Evolutionary conservation across 2,329 filamentous ascomycete genomes (phyloP), one percentile per base, ranked within the genome.

Genomic region (Ophiocordyceps robertsii): DNA sequence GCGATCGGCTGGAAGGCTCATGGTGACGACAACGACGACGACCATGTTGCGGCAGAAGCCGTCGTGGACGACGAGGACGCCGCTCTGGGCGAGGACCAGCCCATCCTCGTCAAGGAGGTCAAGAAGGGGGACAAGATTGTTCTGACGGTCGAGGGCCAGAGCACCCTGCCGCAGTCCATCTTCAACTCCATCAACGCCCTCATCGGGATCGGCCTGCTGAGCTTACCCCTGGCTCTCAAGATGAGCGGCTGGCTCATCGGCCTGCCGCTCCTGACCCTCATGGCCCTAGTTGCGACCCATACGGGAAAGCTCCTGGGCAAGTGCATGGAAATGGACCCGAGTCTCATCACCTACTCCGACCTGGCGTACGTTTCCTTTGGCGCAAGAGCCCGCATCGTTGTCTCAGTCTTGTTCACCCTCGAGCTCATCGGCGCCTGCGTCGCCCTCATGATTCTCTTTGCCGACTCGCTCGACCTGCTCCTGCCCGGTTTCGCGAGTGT

Each of bases 131-230:
- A 92, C 36, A 87, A 82, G 55, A 75, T 90, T 39, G 77, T 95
- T 43, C 75, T 90, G 51, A 75, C 90, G 3, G 80, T 95, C 3
- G 83, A 94, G 47, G 90, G 90, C 33, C 88, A 93, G 65, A 94
- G 87, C n/a, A 98, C 90, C 1, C 70, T 96, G 14, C 88, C 88
- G 0, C 90, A 96, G 65, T 96, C 90, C 7, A 75, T 95, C 47
- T 94, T 96, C 70, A 98, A 98, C 63, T 93, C 87, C 3, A 90
- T 90, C 58, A 95, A 95, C 49, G 86, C 93, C 40, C 67, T 95
- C 45, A 90, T 95, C 47, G 89, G 89, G 14, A 82, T 98, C 29
- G 90, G 90, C 1, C 67, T 98, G 29, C 71, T 98, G 40, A 93
- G 86, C 60, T 68, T 98, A 42, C 92, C 90, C 6, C 73, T 96